These are phyloP conservation scores for Blastobotrys parvus DNA, from an alignment of 805 yeast genomes.

Conservation along the genomic window DNA sequence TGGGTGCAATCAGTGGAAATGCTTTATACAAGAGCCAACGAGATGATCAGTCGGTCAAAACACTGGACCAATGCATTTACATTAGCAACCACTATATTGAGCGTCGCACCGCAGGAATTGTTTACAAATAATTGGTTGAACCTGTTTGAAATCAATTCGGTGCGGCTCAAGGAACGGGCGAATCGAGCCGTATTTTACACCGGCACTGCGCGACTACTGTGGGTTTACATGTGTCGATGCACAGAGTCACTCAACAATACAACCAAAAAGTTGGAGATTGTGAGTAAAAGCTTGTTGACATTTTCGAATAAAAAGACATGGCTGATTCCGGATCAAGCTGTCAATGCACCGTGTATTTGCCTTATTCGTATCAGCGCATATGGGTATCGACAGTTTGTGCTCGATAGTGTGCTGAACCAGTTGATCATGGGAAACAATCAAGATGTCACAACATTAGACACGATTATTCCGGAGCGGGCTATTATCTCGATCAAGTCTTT, in stretches of 20 bases:
- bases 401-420: constrained; percentile 72
- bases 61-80: constrained; percentile 64
- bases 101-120: constrained; percentile 71
- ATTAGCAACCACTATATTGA: constrained; percentile 61
- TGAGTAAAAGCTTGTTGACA: constrained; percentile 49
- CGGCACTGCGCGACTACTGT: constrained; percentile 63
- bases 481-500: constrained; percentile 65
- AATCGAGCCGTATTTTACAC: constrained; percentile 51
- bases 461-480: constrained; percentile 58
- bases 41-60: constrained; percentile 37
- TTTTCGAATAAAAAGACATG: constrained; percentile 38
- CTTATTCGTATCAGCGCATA: constrained; percentile 71
- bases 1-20: constrained; percentile 78
- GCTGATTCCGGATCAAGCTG: constrained; percentile 54
- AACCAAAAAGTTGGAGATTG: constrained; percentile 60
- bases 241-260: constrained; percentile 86
- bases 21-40: constrained; percentile 45
- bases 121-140: constrained; percentile 67
- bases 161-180: constrained; percentile 51
- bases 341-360: constrained; percentile 62
- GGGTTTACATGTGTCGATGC: constrained; percentile 85
- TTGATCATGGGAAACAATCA: constrained; percentile 33
- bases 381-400: constrained; percentile 65
- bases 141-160: constrained; percentile 54
- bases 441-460: constrained; percentile 42